A percentile compares a stretch with the other conserved stretches of the same genome.
Conservation (phyloP, 73 alveolate genomes). For the Urostyla sp. region DNA sequence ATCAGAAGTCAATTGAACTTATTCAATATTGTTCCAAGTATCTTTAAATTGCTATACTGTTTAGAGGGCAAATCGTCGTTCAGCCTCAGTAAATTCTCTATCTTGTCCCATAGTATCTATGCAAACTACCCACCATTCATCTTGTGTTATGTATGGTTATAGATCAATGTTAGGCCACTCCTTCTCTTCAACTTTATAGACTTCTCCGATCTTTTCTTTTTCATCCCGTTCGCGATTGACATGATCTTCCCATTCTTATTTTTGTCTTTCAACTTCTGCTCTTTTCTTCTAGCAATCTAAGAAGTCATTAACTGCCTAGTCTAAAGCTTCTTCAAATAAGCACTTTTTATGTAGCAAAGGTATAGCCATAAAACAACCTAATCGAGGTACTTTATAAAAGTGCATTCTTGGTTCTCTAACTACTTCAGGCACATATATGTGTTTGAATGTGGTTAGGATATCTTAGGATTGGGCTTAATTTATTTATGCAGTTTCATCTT, state of each 20-base stretch:
- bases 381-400: conserved; percentile 91
- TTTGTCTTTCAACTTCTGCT: conserved; percentile 81
- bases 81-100: conserved; percentile 77
- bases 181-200: conserved; percentile 69
- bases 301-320: conserved; percentile 85
- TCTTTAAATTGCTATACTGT: conserved; percentile 71
- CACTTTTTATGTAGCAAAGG: conserved; percentile 86
- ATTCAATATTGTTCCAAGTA: conserved; percentile 80
- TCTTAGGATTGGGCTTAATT: conserved; percentile 10
- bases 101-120: conserved; percentile 96
- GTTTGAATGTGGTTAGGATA: conserved; percentile 53
- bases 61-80: conserved; percentile 68
- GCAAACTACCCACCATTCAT: conserved; percentile 78
- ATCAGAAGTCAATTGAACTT: conserved; percentile 80
- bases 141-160: conserved; percentile 53
- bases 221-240: conserved; percentile 78
- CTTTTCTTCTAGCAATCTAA: conserved; percentile 66
- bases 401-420: conserved; percentile 91
- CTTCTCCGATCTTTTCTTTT: conserved; percentile 73
- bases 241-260: conserved; percentile 78
- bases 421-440: conserved; percentile 83
- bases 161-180: conserved; percentile 67
- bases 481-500: conserved; percentile 3
- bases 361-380: conserved; percentile 93
- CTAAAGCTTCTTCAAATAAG: conserved; percentile 83